phyloP scores from a whole-genome alignment of 192 early-diverging fungal genomes.

The Phycomyces blakesleeanus region DNA sequence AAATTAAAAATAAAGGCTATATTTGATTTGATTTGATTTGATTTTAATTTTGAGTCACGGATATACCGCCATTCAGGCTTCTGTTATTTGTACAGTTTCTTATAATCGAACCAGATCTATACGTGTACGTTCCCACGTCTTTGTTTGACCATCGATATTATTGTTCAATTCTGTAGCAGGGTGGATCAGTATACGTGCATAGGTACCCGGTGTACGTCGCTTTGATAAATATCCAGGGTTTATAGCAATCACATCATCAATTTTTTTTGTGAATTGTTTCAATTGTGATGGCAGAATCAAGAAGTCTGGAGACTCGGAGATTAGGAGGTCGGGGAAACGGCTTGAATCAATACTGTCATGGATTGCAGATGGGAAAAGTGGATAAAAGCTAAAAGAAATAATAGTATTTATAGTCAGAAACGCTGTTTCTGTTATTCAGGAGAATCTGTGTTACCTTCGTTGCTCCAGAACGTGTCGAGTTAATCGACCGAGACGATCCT shows the following conservation, averaged over 20 bases:
- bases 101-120: slow-evolving; percentile 41
- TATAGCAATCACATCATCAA: slow-evolving; percentile 74
- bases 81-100: neutral
- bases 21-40: neutral
- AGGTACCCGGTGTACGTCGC: slow-evolving; percentile 74
- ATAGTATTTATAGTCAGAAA: neutral
- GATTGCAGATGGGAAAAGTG: slow-evolving; percentile 61
- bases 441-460: slow-evolving; percentile 46
- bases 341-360: slow-evolving; percentile 32
- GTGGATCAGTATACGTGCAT: slow-evolving; percentile 69
- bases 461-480: slow-evolving; percentile 78
- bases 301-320: slow-evolving; percentile 76
- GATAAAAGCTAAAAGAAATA: slow-evolving; percentile 63
- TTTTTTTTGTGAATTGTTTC: slow-evolving; percentile 59
- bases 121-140: slow-evolving; percentile 26
- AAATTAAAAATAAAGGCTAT: no score
- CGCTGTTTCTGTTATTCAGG: neutral
- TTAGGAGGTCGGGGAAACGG: slow-evolving; percentile 25
- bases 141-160: neutral
- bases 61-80: neutral
- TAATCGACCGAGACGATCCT: slow-evolving; percentile 67
- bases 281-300: slow-evolving; percentile 75
- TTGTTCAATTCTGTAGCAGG: slow-evolving; percentile 39
- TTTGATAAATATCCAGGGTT: slow-evolving; percentile 82
- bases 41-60: neutral